Conservation (phyloP, 2,329 filamentous ascomycete species). For the Trichoderma aggressivum region DNA sequence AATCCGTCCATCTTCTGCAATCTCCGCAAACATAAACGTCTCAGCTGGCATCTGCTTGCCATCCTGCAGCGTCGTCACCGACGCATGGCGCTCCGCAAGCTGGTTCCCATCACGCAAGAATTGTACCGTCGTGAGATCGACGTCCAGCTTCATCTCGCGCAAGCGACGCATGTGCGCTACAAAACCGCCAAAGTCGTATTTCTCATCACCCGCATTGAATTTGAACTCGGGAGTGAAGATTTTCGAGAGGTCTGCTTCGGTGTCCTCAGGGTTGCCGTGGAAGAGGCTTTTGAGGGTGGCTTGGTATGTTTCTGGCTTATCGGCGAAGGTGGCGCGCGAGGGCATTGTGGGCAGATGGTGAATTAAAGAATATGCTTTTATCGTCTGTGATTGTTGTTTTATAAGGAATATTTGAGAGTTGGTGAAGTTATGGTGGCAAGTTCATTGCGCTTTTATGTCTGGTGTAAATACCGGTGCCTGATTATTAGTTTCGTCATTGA, state of each 20-base stretch:
- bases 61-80: constrained; percentile 2
- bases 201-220: not conserved
- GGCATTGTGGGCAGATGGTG: not conserved
- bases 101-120: constrained; percentile 18
- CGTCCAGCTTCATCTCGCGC: constrained; percentile 10
- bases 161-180: constrained; percentile 18
- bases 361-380: too few species aligned
- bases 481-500: not conserved
- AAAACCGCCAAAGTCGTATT: constrained; percentile 13
- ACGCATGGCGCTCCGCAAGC: constrained; percentile 17
- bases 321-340: constrained; percentile 13
- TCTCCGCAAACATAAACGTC: constrained; percentile 18
- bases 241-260: constrained; percentile 15
- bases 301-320: constrained; percentile 15
- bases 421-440: not conserved
- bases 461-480: constrained; percentile 1
- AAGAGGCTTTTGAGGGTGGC: constrained; percentile 18
- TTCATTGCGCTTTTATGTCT: not conserved
- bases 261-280: constrained; percentile 11
- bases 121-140: constrained; percentile 14
- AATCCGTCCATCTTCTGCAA: constrained; percentile 18
- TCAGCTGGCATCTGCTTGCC: constrained; percentile 7
- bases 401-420: not conserved
- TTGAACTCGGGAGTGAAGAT: constrained; percentile 12
- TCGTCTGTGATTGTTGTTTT: not conserved